phyloP scores from a whole-genome alignment of 148 eudicot species.

The Vaccinium corymbosum region DNA sequence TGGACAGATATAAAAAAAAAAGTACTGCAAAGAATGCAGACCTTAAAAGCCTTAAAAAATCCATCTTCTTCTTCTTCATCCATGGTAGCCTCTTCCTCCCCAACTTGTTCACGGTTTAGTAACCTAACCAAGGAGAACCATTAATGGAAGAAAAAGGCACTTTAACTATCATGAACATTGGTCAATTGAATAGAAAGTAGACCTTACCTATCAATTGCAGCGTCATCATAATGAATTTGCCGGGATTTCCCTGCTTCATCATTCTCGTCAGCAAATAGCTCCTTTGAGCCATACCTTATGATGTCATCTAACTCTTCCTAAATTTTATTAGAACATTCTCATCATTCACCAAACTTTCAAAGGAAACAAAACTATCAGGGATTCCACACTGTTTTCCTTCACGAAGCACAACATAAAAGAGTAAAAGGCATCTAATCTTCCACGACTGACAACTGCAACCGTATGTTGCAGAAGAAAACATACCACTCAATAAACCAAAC shows the following conservation, averaged over 20 bases:
- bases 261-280: constrained; percentile 87
- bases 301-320: constrained; percentile 98
- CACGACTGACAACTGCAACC: neutral
- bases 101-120: constrained; percentile 85
- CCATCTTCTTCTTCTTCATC: constrained; percentile 88
- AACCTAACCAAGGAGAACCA: constrained; percentile 41
- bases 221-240: constrained; percentile 94
- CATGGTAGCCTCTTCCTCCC: constrained; percentile 67
- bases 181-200: neutral
- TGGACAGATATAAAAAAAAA: neutral
- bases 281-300: constrained; percentile 93
- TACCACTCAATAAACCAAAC: neutral
- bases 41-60: constrained; percentile 95
- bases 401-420: neutral
- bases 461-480: neutral
- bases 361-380: constrained; percentile 12
- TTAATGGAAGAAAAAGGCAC: neutral
- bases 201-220: constrained; percentile 79
- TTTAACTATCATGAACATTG: neutral
- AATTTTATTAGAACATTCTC: constrained; percentile 17
- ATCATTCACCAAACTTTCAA: constrained; percentile 10
- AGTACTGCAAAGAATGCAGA: constrained; percentile 18
- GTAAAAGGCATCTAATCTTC: neutral
- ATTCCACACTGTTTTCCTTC: neutral
- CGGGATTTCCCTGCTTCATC: constrained; percentile 91